Evolutionary conservation across 1,139 yeast species (phyloP).

Genomic region (Pichia sp.): DNA sequence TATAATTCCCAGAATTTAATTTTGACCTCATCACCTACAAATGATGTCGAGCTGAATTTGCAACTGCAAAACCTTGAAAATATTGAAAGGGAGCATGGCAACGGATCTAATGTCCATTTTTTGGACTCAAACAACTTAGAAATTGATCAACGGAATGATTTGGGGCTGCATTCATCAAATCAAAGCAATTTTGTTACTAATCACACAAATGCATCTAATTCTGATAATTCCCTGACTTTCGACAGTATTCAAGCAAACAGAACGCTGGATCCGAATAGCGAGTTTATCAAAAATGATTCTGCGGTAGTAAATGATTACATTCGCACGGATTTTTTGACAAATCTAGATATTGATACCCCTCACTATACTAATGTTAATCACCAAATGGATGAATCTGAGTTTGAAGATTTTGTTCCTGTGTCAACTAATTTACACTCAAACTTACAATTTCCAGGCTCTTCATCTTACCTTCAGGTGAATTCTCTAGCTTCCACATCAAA

Average conservation of each 20-base stretch:
- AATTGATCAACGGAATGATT: neutral
- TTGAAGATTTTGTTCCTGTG: conserved; percentile 21
- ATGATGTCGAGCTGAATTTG: conserved; percentile 12
- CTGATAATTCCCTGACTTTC: conserved; percentile 5
- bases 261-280: conserved; percentile 2
- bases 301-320: neutral
- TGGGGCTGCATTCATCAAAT: neutral
- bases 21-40: conserved; percentile 16
- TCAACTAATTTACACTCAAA: conserved; percentile 17
- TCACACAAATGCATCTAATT: neutral
- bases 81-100: neutral
- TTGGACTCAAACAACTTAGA: conserved; percentile 4
- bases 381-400: conserved; percentile 7
- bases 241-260: conserved; percentile 4
- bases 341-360: neutral
- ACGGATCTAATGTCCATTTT: too few species aligned
- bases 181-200: neutral
- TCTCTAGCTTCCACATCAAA: conserved; percentile 34
- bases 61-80: conserved; percentile 11
- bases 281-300: neutral
- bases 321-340: neutral
- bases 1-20: conserved; percentile 5
- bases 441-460: conserved; percentile 23
- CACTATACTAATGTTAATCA: neutral
- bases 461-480: conserved; percentile 24